A percentile compares a stretch with the other conserved stretches of the same genome.
phyloP scores from a whole-genome alignment of 371 early-diverging fungal genomes.

The Ordospora colligata region DNA sequence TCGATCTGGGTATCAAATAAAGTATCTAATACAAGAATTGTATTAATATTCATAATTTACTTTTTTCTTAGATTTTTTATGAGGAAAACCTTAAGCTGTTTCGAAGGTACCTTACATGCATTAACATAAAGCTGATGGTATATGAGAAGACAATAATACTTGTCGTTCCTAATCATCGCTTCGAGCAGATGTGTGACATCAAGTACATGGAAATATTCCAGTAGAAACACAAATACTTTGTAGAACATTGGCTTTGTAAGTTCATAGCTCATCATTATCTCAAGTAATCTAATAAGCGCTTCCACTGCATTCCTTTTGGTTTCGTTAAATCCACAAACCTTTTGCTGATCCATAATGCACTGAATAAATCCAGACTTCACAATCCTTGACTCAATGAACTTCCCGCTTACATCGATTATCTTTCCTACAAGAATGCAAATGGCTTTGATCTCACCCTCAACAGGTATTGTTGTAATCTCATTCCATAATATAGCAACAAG shows the following conservation, averaged over 20 bases:
- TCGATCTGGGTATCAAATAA: not conserved
- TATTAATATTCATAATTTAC: too few relatives aligned
- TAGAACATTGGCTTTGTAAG: not conserved
- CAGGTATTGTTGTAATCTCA: conserved; percentile 5
- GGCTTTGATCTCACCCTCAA: conserved; percentile 6
- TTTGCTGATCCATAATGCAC: not conserved
- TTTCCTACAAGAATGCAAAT: not conserved
- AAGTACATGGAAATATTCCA: not conserved
- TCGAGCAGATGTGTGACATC: not conserved
- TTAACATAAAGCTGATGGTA: not conserved
- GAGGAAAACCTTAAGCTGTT: not conserved
- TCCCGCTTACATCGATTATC: not conserved
- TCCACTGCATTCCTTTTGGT: not conserved
- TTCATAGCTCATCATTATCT: not conserved
- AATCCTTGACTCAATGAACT: conserved; percentile 17
- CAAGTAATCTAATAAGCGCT: not conserved
- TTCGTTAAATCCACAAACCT: not conserved
- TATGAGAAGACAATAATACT: not conserved
- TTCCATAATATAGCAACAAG: conserved; percentile 14
- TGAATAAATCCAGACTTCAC: not conserved
- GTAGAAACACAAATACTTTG: not conserved
- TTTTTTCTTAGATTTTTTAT: not conserved
- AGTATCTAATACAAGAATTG: not conserved
- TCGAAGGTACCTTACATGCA: not conserved
- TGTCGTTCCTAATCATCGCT: not conserved